These are phyloP conservation scores for Physcomitrellopsis africana DNA, from an alignment of 225 moss, liverwort and hornwort species.

Conservation along the genomic window DNA sequence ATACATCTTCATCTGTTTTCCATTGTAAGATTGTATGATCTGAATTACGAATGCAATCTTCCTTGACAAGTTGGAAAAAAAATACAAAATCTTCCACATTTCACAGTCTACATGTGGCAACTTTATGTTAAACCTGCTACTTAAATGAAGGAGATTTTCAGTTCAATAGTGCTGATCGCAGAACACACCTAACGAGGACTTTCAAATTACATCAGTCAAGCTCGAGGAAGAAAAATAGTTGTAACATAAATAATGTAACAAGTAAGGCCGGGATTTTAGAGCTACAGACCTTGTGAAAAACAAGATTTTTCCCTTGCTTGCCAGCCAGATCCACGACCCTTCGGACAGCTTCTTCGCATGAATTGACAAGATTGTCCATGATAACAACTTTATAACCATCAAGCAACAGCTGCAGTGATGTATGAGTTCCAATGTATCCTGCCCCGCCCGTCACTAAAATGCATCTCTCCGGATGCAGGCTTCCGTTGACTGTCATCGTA, in stretches of 20 bases:
- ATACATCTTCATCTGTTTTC: neutral
- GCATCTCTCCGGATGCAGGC: constrained; percentile 39
- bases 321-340: constrained; percentile 75
- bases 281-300: constrained; percentile 49
- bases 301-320: constrained; percentile 58
- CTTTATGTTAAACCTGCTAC: neutral
- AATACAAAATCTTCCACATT: neutral
- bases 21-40: neutral
- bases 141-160: neutral
- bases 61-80: neutral
- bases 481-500: constrained; percentile 48
- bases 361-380: constrained; percentile 75
- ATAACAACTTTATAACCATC: constrained; percentile 79
- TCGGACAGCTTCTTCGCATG: constrained; percentile 70
- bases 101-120: neutral
- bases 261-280: neutral
- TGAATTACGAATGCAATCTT: neutral
- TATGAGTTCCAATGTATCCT: constrained; percentile 84
- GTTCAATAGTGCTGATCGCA: constrained; percentile 19
- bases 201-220: neutral
- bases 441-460: constrained; percentile 83
- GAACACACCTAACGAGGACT: neutral
- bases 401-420: constrained; percentile 75
- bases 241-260: neutral
- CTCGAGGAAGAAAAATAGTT: neutral